These are phyloP conservation scores for Macrolepiota fuliginosa DNA, from an alignment of 768 basidiomycete species.

Conservation along the genomic window DNA sequence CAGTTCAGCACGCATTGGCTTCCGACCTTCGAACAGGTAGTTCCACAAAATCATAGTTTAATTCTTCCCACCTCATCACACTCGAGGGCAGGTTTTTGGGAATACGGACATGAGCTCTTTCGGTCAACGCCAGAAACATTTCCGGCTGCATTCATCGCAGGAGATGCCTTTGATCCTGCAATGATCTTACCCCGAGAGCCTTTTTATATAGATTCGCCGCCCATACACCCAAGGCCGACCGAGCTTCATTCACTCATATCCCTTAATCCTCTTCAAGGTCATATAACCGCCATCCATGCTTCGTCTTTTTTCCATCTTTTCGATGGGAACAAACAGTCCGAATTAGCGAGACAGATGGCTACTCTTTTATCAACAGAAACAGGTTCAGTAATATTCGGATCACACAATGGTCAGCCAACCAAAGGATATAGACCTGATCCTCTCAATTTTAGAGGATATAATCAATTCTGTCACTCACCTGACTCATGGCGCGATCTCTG, in stretches of 20 bases:
- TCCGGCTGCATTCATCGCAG: constrained; percentile 52
- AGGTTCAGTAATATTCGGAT: neutral
- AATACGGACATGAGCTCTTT: constrained; percentile 60
- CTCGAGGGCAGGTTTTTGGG: constrained; percentile 49
- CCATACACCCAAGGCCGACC: neutral
- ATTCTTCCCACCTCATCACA: neutral
- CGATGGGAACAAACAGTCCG: constrained; percentile 26
- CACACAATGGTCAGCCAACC: neutral
- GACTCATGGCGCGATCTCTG: neutral
- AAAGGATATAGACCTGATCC: neutral
- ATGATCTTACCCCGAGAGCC: constrained; percentile 33
- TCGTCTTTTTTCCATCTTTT: constrained; percentile 36
- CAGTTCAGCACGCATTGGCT: constrained; percentile 30
- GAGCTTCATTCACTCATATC: constrained; percentile 15
- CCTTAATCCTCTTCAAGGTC: constrained; percentile 34
- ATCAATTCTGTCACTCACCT: neutral
- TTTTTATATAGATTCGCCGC: constrained; percentile 13
- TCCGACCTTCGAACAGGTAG: constrained; percentile 35
- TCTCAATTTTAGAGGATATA: neutral
- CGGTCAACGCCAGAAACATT: constrained; percentile 47
- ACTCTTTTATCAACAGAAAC: neutral
- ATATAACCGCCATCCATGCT: constrained; percentile 23
- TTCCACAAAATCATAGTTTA: neutral
- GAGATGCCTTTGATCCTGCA: constrained; percentile 48
- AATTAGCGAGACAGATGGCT: constrained; percentile 28